Evolutionary conservation across 208 protist species (phyloP).

Genomic region (Sergeia podlipaevii): DNA sequence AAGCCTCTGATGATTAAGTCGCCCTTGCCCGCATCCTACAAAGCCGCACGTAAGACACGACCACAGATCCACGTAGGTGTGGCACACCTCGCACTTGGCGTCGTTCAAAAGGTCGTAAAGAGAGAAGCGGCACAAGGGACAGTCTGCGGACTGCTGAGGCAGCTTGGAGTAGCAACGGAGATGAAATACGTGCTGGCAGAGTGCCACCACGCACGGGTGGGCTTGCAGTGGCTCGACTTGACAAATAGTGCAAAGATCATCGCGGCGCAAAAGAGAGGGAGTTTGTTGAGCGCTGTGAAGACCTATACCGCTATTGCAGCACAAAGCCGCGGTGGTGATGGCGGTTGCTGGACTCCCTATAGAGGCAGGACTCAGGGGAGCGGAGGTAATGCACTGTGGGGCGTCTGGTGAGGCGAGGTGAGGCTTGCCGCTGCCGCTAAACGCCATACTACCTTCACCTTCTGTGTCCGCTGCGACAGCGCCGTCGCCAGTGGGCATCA

Average conservation of each 20-base stretch:
- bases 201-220: conserved; percentile 45
- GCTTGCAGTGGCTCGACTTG: conserved; percentile 40
- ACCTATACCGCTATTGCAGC: neutral
- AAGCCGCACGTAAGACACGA: conserved; percentile 80
- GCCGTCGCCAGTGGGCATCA: too few species aligned
- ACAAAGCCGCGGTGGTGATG: neutral
- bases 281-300: too few species aligned
- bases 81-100: conserved; percentile 61
- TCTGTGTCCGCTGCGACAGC: too few species aligned
- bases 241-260: conserved; percentile 71
- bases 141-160: conserved; percentile 36
- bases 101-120: conserved; percentile 67
- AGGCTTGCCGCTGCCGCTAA: neutral
- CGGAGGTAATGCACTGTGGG: too few species aligned
- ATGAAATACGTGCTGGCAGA: conserved; percentile 78
- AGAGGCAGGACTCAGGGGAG: too few species aligned
- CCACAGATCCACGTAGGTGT: conserved; percentile 77
- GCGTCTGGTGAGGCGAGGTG: neutral
- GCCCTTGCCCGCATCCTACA: conserved; percentile 62
- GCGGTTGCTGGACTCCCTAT: too few species aligned
- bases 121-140: conserved; percentile 81
- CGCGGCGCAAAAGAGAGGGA: conserved; percentile 9
- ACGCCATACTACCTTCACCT: too few species aligned
- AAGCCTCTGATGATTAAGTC: conserved; percentile 37
- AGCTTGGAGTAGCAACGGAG: conserved; percentile 59